Base-by-base conservation (phyloP, 768 basidiomycete species). In the Lactifluus subvellereus region DNA sequence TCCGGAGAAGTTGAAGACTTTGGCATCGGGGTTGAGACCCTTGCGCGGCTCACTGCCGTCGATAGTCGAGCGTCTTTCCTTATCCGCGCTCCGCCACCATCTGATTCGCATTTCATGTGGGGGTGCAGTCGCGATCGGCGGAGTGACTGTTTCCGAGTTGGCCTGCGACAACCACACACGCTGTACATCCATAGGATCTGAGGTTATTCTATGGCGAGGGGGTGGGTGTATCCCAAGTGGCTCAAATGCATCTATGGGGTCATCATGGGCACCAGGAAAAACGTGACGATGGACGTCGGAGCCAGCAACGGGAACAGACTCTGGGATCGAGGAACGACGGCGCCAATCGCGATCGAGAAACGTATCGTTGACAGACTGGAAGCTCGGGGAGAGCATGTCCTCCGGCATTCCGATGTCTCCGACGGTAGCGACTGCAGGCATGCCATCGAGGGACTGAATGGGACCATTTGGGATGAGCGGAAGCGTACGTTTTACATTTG, bases 1-100 rank as follows among this genome's bases (percentile, higher is more conserved):
- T 32, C 35, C 75, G 40, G 77, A 74, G 54, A 88, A 77, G 70
- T 79, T 85, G 77, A 94, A 94, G 59, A 84, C 90, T 71, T 92
- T 91, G 57, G 91, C 91, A 72, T 88, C 88, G 1, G 91, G 91
- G 73, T 94, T 94, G 62, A 94, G 80, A 7, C 86, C 84, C 70
- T 82, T 88, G 71, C 30, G 74, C 66, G 52, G 77, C 77, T 70
- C 81, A 77, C 40, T 78, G 74, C 42, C 77, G 74, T 77, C 72
- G 18, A 71, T 27, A 6, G 62, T 63, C 37, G 62, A 59, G 14
- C 64, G 63, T 35, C 57, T 58, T 58, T 58, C 53, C 54, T 58
- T 66, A 33, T 64, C 61, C 13, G 50, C 38, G 16, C 38, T 42
- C 35, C 33, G 56, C 61, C 61, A 47, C 64, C 60, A 62, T 50